Base-by-base conservation (phyloP, 2,329 filamentous ascomycete species). In the Ophiostoma quercus region DNA sequence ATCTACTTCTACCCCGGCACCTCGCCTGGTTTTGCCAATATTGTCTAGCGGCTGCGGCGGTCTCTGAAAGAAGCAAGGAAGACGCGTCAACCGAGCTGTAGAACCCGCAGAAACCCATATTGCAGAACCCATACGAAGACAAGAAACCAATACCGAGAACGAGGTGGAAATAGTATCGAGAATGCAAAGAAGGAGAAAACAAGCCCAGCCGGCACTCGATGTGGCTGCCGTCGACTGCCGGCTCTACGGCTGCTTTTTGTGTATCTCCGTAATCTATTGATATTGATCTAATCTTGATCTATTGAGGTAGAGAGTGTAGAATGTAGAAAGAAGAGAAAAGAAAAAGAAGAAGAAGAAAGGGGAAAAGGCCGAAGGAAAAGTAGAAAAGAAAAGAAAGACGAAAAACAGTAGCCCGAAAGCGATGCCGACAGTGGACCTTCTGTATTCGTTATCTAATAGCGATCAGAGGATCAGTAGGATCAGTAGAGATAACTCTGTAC, bases 161-260 rank as follows among this genome's bases (percentile, higher is more conserved):
- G 51, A 57, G 51, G 51, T 57, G 25, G 51, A 57, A 57, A 25
- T 25, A 57, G 43, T 47, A 51, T 34, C 4, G 34, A 34, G 14
- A 16, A 6, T 19, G 43, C 43, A 19, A 22, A 54, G 1, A 6
- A 47, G 43, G 5, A 14, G 43, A 54, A 54, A 19, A 54, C 3
- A 11, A 39, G 37, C 54, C 54, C 22, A 29, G 25, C 22, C 57
- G 57, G 57, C 25, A 62, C 57, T 62, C 57, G 25, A 62, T 25
- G 57, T 25, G 57, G 54, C 54, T 16, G 54, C 54, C 57, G 32
- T 60, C 22, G 57, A 60, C 57, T 60, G 57, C 57, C 57, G 57
- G 25, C 25, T 60, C 54, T 60, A 60, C 54, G 8, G n/a, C 51
- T 57, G n/a, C 51, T 22, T 57, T 57, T 7, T 57, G 25, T 32